phyloP scores from a whole-genome alignment of 768 basidiomycete species.

The Rhizopogon salebrosus region DNA sequence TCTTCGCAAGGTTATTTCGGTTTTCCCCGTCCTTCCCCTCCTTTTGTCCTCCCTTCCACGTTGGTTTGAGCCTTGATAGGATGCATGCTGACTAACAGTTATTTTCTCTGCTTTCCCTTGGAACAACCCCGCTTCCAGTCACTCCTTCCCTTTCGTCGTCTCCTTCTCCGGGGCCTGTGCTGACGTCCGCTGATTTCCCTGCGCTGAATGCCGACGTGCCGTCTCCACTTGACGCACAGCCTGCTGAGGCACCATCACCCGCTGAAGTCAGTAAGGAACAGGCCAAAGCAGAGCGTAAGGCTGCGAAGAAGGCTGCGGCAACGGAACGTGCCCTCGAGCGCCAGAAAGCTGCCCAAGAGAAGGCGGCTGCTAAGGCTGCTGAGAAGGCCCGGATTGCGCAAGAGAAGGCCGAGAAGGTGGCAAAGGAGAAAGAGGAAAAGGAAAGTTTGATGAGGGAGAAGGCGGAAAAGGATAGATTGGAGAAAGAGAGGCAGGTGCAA shows the following conservation, averaged over 20 bases:
- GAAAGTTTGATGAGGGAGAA: conserved; percentile 33
- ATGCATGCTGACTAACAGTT: conserved; percentile 26
- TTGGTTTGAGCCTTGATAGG: conserved; percentile 22
- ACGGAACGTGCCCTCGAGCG: conserved; percentile 59
- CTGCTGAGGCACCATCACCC: conserved; percentile 19
- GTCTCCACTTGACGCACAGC: conserved; percentile 19
- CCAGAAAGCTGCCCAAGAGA: conserved; percentile 52
- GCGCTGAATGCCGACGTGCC: conserved; percentile 37
- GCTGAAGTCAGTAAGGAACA: conserved; percentile 37
- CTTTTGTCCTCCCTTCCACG: conserved; percentile 13
- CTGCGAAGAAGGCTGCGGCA: conserved; percentile 59
- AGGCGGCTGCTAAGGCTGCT: conserved; percentile 47
- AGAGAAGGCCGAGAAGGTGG: conserved; percentile 49
- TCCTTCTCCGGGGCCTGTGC: conserved; percentile 39
- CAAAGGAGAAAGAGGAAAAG: conserved; percentile 32
- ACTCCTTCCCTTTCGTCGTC: conserved; percentile 31
- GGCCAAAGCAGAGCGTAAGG: conserved; percentile 57
- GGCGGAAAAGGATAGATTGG: conserved; percentile 33
- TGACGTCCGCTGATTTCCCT: conserved; percentile 75
- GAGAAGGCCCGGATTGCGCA: conserved; percentile 50
- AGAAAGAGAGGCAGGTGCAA: conserved; percentile 29
- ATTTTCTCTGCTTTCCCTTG: conserved; percentile 16
- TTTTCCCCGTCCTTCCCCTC: conserved; percentile 28
- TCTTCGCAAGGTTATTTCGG: conserved; percentile 23
- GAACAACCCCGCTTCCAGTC: conserved; percentile 36